phyloP scores from a whole-genome alignment of 2,329 filamentous ascomycete genomes.

The Bipolaris bicolor region DNA sequence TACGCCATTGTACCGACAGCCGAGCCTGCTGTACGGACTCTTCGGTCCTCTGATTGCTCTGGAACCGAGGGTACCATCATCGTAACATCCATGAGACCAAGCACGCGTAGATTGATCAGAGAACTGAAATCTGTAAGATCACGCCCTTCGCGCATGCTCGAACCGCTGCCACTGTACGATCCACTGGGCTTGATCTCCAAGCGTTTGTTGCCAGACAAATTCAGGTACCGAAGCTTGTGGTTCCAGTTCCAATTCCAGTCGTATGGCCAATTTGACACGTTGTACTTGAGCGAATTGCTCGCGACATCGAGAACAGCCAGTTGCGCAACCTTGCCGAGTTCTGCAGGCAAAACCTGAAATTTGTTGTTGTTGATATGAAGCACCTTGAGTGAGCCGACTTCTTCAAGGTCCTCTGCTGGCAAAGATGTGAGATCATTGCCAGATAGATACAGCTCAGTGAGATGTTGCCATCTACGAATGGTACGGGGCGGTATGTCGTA shows the following conservation, averaged over 20 bases:
- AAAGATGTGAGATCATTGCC: constrained; percentile 92
- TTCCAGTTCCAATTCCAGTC: constrained; percentile 99
- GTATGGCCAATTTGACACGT: constrained; percentile 98
- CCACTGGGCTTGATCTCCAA: constrained; percentile 82
- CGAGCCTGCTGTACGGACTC: constrained; percentile 96
- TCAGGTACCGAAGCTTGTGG: constrained; percentile 90
- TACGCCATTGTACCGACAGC: constrained; percentile 89
- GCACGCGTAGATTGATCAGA: constrained; percentile 79
- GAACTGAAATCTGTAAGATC: constrained; percentile 90
- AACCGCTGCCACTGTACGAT: constrained; percentile 59
- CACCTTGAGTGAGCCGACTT: constrained; percentile 83
- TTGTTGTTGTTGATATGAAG: constrained; percentile 97
- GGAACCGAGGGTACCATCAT: constrained; percentile 91
- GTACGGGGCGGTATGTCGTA: constrained; percentile 90
- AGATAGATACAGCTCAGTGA: constrained; percentile 91
- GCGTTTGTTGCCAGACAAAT: constrained; percentile 94
- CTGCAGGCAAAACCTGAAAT: constrained; percentile 93
- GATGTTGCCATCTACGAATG: constrained; percentile 85
- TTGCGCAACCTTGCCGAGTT: constrained; percentile 92
- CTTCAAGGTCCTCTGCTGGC: constrained; percentile 91
- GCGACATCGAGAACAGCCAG: constrained; percentile 91
- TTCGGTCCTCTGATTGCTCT: constrained; percentile 91
- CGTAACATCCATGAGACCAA: constrained; percentile 98
- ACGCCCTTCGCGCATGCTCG: constrained; percentile 60
- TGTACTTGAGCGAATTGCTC: constrained; percentile 96